Conservation (phyloP, 2,329 filamentous ascomycete species). For the Fulvia fulva region DNA sequence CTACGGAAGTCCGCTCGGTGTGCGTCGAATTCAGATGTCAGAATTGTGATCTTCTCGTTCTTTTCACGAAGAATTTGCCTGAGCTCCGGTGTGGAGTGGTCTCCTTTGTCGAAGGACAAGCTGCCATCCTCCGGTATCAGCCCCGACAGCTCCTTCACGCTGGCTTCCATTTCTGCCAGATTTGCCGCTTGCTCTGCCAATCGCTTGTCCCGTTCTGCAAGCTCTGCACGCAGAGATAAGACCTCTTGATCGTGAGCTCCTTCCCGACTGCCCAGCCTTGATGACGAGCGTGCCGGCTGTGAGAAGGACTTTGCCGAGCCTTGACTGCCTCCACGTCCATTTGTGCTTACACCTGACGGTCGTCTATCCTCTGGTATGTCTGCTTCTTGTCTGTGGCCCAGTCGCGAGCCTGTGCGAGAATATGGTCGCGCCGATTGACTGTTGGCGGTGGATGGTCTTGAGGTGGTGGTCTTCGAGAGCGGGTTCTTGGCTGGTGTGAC, state of each 20-base stretch:
- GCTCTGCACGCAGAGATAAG: conserved; percentile 64
- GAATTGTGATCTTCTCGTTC: conserved; percentile 90
- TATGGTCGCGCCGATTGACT: conserved; percentile 40
- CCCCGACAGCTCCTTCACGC: conserved; percentile 72
- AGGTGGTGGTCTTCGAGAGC: conserved; percentile 50
- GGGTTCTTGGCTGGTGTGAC: conserved; percentile 28
- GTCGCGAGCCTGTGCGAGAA: conserved; percentile 45
- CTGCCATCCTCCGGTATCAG: conserved; percentile 58
- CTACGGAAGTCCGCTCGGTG: conserved; percentile 94
- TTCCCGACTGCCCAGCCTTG: conserved; percentile 32
- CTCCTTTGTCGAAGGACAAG: conserved; percentile 54
- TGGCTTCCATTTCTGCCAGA: conserved; percentile 84
- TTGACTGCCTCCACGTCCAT: conserved; percentile 38
- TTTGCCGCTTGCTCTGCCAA: conserved; percentile 82
- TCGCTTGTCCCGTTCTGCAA: conserved; percentile 81
- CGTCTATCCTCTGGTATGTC: conserved; percentile 37
- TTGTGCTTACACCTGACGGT: conserved; percentile 29
- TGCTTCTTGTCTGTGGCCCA: conserved; percentile 41
- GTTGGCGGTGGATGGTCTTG: conserved; percentile 38
- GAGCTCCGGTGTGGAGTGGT: conserved; percentile 62
- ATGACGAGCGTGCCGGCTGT: conserved; percentile 33
- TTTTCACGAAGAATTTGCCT: conserved; percentile 84
- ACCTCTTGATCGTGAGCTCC: conserved; percentile 52
- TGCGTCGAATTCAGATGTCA: conserved; percentile 90
- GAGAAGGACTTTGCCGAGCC: conserved; percentile 40